Conservation (phyloP, 2,329 filamentous ascomycete species). For the Phialemoniopsis sp. region DNA sequence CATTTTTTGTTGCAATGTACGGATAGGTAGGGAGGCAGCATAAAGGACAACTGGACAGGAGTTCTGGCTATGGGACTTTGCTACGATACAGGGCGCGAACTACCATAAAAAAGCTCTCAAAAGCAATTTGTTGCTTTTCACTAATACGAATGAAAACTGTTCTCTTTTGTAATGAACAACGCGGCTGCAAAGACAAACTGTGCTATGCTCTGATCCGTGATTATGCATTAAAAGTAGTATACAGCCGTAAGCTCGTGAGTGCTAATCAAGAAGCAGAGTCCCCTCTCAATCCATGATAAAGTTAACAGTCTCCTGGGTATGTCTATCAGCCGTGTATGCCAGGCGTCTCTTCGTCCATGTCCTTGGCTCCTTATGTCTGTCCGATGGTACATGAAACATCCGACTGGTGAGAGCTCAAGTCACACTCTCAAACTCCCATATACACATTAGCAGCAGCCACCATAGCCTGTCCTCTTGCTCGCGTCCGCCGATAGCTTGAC, state of each 20-base stretch:
- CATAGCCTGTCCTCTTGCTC: conserved; percentile 27
- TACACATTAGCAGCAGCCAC: conserved; percentile 44
- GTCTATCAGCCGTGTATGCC: too few relatives aligned
- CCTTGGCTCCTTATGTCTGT: too few relatives aligned
- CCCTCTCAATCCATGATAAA: too few relatives aligned
- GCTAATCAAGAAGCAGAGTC: too few relatives aligned
- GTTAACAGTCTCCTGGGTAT: too few relatives aligned
- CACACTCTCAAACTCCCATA: too few relatives aligned
- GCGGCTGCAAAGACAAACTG: not conserved
- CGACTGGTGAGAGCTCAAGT: too few relatives aligned
- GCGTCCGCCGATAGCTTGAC: conserved; percentile 39
- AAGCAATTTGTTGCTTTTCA: conserved; percentile 5
- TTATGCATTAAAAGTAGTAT: too few relatives aligned
- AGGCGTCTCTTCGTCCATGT: too few relatives aligned
- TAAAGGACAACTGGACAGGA: conserved; percentile 8
- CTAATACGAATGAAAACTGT: conserved; percentile 6
- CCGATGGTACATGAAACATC: too few relatives aligned
- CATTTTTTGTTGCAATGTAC: not conserved
- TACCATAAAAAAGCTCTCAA: conserved; percentile 2
- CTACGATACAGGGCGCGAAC: conserved; percentile 2
- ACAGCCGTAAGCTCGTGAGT: too few relatives aligned
- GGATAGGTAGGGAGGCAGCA: conserved; percentile 1
- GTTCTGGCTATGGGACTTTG: conserved; percentile 12
- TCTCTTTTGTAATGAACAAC: conserved; percentile 2
- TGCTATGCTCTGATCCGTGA: not conserved